Conservation (phyloP, 208 protist genomes). For the Acanthamoeba polyphaga region DNA sequence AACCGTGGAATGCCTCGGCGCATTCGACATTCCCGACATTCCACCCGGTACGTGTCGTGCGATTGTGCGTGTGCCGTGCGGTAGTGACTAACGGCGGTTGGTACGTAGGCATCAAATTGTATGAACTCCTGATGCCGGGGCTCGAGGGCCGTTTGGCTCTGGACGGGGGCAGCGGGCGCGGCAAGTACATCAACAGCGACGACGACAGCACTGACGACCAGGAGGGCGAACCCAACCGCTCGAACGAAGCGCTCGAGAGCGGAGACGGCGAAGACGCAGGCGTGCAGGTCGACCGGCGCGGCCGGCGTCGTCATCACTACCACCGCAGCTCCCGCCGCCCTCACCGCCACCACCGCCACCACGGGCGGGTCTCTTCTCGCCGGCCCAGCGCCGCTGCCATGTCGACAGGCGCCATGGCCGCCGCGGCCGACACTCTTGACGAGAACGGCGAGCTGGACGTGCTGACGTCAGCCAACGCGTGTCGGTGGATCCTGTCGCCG, state of each 20-base stretch:
- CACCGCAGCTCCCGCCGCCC: not conserved
- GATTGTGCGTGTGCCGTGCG: not conserved
- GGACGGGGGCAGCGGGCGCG: not conserved
- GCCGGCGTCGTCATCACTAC: not conserved
- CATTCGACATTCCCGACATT: slow-evolving; percentile 5
- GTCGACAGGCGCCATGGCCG: not conserved
- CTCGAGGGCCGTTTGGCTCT: not conserved
- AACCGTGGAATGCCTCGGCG: not conserved
- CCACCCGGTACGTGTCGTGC: not conserved
- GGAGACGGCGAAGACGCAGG: no score
- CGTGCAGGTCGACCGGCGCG: not conserved
- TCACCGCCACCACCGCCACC: not conserved
- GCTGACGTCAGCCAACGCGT: slow-evolving; percentile 56
- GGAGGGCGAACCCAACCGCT: not conserved
- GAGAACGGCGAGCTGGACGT: not conserved
- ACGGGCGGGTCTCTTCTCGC: not conserved
- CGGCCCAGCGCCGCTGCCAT: not conserved
- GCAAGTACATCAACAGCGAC: not conserved
- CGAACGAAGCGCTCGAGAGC: not conserved
- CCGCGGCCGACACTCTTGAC: not conserved
- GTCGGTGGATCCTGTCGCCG: slow-evolving; percentile 42
- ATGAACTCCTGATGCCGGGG: not conserved
- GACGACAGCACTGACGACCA: not conserved
- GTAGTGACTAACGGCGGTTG: not conserved
- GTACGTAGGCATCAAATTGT: not conserved